A percentile compares a stretch with the other conserved stretches of the same genome.
These are phyloP conservation scores for Dillenia turbinata DNA, from an alignment of 164 flowering plant genomes.

Conservation along the genomic window DNA sequence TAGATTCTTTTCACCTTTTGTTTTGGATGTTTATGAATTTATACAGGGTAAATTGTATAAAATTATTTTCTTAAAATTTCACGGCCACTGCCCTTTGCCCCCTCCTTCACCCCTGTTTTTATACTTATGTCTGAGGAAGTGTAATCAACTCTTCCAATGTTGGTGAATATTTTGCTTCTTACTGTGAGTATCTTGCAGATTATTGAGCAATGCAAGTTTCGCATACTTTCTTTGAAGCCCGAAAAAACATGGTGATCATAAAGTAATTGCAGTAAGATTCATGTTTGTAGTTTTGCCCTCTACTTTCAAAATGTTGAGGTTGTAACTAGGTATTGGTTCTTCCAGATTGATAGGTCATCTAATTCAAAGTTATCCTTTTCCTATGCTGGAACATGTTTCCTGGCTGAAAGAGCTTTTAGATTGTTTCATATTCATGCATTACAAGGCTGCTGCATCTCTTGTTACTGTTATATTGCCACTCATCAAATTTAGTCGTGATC, in stretches of 20 bases:
- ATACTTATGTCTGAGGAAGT: too few species aligned
- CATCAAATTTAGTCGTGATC: conserved; percentile 56
- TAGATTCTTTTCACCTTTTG: too few species aligned
- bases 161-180: too few species aligned
- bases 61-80: too few species aligned
- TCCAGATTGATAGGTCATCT: conserved; percentile 61
- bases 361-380: conserved; percentile 50
- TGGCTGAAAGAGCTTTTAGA: conserved; percentile 80
- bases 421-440: conserved; percentile 72
- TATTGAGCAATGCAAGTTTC: conserved; percentile 81
- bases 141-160: too few species aligned
- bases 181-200: conserved; percentile 46
- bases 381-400: conserved; percentile 64
- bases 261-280: conserved; percentile 33
- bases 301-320: neutral
- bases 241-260: conserved; percentile 51
- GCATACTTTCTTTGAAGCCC: conserved; percentile 69
- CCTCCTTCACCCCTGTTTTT: too few species aligned
- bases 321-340: neutral
- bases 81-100: too few species aligned
- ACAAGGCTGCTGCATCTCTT: conserved; percentile 41
- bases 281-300: neutral
- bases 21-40: too few species aligned
- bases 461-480: conserved; percentile 63
- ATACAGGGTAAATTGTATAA: too few species aligned